A percentile compares a stretch with the other conserved stretches of the same genome.
phyloP scores from a whole-genome alignment of 2,329 filamentous ascomycete genomes.

The Apiospora saccharicola region DNA sequence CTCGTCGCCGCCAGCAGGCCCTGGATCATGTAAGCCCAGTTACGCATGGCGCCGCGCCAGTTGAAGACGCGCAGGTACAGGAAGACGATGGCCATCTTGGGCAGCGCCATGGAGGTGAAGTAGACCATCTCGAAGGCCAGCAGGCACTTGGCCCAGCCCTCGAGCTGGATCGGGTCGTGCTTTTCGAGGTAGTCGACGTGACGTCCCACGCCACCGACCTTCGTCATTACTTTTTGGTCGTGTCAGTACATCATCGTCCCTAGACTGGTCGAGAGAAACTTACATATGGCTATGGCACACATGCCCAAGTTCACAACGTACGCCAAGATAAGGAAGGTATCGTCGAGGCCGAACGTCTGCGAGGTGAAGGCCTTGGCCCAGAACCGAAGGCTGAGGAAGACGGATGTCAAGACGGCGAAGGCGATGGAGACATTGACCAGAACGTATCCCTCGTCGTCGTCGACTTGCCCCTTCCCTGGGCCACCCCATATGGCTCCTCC shows the following conservation, averaged over 20 bases:
- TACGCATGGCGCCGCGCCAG: constrained; percentile 36
- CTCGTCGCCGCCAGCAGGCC: constrained; percentile 33
- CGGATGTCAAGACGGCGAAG: constrained; percentile 31
- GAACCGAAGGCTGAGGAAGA: constrained; percentile 31
- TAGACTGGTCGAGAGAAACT: not conserved
- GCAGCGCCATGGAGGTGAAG: constrained; percentile 38
- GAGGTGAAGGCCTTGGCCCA: constrained; percentile 32
- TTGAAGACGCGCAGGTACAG: constrained; percentile 43
- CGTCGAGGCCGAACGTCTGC: constrained; percentile 30
- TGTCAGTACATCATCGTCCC: not conserved
- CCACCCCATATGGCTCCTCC: not conserved
- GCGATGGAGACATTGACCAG: constrained; percentile 35
- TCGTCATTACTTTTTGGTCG: constrained; percentile 32
- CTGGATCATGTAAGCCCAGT: constrained; percentile 32
- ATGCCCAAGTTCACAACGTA: constrained; percentile 35
- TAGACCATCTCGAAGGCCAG: constrained; percentile 41
- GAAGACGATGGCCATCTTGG: constrained; percentile 41
- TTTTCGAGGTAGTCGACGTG: constrained; percentile 33
- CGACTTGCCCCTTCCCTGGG: not conserved
- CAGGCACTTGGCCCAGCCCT: constrained; percentile 35
- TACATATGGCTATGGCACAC: constrained; percentile 34
- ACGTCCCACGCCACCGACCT: constrained; percentile 37
- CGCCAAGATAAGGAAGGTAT: constrained; percentile 31
- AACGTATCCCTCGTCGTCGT: constrained; percentile 23
- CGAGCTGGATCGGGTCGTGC: constrained; percentile 29